Conservation (phyloP, 257 asterid species). For the Solanum microdontum region DNA sequence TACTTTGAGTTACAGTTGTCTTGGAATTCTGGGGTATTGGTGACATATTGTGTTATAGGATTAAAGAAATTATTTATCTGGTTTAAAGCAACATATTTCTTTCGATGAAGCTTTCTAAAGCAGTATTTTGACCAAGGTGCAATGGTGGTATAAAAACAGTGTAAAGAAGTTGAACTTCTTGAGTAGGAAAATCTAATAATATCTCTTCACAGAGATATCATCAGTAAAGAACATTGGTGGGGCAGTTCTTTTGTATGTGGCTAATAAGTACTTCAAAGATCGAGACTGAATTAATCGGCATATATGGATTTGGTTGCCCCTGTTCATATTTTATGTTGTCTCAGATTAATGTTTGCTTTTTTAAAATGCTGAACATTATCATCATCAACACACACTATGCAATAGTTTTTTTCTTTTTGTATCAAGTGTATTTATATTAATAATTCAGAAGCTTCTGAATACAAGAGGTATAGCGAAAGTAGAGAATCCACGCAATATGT, state of each 20-base stretch:
- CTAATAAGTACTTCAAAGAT: neutral
- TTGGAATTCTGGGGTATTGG: neutral
- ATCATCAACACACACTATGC: neutral
- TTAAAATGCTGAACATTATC: neutral
- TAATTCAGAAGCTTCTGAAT: neutral
- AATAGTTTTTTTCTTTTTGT: neutral
- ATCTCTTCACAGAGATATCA: neutral
- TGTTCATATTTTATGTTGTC: neutral
- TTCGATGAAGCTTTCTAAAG: neutral
- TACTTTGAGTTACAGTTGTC: neutral
- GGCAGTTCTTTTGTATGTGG: neutral
- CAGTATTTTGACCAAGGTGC: neutral
- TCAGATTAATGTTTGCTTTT: neutral
- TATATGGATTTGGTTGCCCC: neutral
- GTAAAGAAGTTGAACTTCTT: neutral
- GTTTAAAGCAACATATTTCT: neutral
- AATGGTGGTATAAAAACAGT: neutral
- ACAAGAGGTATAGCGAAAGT: neutral
- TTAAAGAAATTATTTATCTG: neutral
- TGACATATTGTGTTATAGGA: neutral
- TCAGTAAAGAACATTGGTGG: neutral
- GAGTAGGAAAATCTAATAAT: neutral
- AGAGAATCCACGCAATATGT: neutral
- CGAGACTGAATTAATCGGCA: neutral
- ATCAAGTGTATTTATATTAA: neutral